Conservation (phyloP, 106 monocot genomes). For the Posidonia australis region DNA sequence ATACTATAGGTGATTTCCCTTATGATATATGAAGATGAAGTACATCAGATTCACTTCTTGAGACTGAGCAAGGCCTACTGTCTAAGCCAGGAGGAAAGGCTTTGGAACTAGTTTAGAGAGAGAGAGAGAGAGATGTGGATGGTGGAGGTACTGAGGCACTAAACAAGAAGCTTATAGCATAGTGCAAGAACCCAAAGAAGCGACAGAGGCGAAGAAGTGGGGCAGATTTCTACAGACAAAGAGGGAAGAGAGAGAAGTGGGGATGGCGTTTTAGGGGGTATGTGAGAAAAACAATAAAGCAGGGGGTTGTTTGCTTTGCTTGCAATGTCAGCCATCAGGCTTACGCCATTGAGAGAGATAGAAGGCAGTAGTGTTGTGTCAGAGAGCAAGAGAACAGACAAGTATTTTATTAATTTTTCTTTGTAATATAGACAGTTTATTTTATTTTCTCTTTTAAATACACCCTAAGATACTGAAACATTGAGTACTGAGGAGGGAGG, state of each 20-base stretch:
- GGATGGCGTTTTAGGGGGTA: too few relatives aligned
- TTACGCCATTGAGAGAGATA: slow-evolving; percentile 18
- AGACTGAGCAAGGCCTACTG: not conserved
- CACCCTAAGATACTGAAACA: not conserved
- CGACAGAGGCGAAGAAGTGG: not conserved
- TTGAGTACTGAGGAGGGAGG: not conserved
- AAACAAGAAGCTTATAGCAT: slow-evolving; percentile 14
- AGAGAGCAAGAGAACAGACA: slow-evolving; percentile 1
- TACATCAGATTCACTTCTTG: too few relatives aligned
- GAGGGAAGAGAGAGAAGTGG: too few relatives aligned
- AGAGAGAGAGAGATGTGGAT: not conserved
- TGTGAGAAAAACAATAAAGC: slow-evolving; percentile 12
- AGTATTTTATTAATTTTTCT: not conserved
- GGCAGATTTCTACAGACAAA: slow-evolving; percentile 1
- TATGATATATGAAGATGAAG: too few relatives aligned
- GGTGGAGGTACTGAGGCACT: slow-evolving; percentile 4
- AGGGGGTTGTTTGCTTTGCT: slow-evolving; percentile 26
- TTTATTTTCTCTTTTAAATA: too few relatives aligned
- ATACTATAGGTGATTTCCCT: too few relatives aligned
- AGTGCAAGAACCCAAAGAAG: slow-evolving; percentile 1
- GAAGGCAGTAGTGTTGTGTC: slow-evolving; percentile 3
- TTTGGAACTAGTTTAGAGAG: not conserved
- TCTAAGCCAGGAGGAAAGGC: not conserved
- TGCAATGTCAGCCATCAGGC: slow-evolving; percentile 30
- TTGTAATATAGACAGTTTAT: not conserved